Conservation (phyloP, 2,329 filamentous ascomycete genomes). For the Neoarthrinium moseri region DNA sequence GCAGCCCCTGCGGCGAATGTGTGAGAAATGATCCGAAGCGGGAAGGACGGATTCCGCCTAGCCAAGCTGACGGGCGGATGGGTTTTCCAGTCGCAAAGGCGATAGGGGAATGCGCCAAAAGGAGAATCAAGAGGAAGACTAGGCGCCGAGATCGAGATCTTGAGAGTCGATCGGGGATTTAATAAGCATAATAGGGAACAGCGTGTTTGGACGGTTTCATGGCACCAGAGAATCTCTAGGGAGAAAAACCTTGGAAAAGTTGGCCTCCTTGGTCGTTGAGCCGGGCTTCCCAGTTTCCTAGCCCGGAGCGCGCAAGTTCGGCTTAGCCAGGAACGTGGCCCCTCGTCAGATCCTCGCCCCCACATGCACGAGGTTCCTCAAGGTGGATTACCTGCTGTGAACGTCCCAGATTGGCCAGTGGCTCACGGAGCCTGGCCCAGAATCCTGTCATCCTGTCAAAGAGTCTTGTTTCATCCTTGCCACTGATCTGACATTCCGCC, state of each 20-base stretch:
- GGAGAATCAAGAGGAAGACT: no score
- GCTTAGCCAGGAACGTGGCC: slow-evolving; percentile 5
- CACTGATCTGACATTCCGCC: no score
- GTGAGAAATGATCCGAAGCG: no score
- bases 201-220: background rate
- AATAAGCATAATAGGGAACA: background rate
- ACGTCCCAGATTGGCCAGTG: background rate
- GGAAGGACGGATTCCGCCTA: no score
- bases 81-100: no score
- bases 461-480: no score
- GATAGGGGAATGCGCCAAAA: no score
- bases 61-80: no score
- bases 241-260: slow-evolving; percentile 1
- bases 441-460: no score
- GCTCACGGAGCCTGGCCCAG: background rate
- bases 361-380: background rate
- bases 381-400: background rate
- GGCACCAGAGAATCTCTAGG: background rate
- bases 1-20: no score
- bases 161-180: slow-evolving; percentile 4
- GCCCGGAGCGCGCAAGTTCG: no score
- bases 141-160: slow-evolving; percentile 5
- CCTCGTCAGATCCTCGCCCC: no score
- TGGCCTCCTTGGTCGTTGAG: background rate
- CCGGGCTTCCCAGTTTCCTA: background rate